These are phyloP conservation scores for Leishmania mexicana DNA, from an alignment of 208 protist species.

Conservation along the genomic window DNA sequence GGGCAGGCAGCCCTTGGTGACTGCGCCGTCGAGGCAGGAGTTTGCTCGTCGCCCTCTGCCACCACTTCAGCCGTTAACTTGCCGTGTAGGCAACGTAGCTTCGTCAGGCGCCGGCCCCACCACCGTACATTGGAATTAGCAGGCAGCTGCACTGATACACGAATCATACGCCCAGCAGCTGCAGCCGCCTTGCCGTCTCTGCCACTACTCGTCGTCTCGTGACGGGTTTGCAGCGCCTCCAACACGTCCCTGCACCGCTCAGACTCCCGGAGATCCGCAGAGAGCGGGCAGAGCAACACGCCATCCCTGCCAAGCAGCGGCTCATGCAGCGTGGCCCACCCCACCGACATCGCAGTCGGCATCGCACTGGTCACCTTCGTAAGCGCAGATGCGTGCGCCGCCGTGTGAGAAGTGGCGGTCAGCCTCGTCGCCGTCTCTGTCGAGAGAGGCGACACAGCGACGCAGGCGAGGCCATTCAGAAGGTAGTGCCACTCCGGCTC, in stretches of 20 bases:
- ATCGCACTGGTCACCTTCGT: not conserved
- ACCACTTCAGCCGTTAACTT: conserved; percentile 12
- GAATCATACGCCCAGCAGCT: conserved; percentile 3
- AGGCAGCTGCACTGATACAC: conserved; percentile 32
- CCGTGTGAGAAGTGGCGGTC: not conserved
- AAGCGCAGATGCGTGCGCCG: not conserved
- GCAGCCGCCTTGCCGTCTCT: not conserved
- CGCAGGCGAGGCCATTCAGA: conserved; percentile 21
- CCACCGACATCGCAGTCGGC: conserved; percentile 13
- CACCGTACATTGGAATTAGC: conserved; percentile 16
- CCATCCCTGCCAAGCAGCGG: conserved; percentile 63
- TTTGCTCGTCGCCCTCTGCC: conserved; percentile 16
- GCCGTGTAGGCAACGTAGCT: conserved; percentile 1
- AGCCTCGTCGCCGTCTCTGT: not conserved
- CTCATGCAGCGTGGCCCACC: conserved; percentile 57
- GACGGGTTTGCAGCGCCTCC: not conserved
- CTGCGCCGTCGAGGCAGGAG: not conserved
- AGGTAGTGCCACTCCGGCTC: conserved; percentile 24
- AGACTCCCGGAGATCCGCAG: conserved; percentile 27
- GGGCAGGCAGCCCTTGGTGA: not conserved
- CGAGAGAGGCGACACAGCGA: conserved; percentile 2
- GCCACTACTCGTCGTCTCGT: not conserved
- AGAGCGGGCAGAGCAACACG: conserved; percentile 52
- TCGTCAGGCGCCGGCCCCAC: conserved; percentile 16
- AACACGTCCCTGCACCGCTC: not conserved